Conservation (phyloP, 139 green algal genomes). For the Tetradesmus lagerheimii region DNA sequence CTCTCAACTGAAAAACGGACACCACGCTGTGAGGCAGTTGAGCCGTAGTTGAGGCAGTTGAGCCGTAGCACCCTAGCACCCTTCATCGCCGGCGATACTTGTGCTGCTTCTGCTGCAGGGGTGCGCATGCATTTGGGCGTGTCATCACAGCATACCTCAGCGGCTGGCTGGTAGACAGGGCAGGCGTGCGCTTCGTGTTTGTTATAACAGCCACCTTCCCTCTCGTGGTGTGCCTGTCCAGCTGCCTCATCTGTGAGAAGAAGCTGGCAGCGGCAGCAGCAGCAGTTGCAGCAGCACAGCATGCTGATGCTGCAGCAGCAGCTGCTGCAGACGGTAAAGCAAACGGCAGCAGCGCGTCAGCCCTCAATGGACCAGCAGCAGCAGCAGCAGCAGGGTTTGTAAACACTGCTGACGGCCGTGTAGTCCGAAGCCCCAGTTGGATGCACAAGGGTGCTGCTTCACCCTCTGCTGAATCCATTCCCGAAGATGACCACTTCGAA, state of each 20-base stretch:
- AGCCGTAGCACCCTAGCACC: too few species aligned
- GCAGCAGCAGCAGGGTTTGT: background rate
- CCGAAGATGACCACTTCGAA: background rate
- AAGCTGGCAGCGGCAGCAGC: background rate
- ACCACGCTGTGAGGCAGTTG: too few species aligned
- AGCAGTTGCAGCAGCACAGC: background rate
- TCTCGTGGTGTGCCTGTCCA: conserved; percentile 15
- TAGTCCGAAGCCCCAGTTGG: background rate
- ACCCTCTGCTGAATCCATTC: background rate
- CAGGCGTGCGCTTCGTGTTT: conserved; percentile 4
- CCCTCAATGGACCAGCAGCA: background rate
- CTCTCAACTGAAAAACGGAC: too few species aligned
- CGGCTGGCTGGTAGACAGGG: conserved; percentile 22
- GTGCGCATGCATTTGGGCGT: conserved; percentile 6
- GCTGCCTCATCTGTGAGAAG: conserved; percentile 40
- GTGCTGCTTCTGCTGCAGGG: conserved; percentile 13
- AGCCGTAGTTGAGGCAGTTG: too few species aligned
- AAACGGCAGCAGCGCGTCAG: background rate
- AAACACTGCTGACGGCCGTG: too few species aligned
- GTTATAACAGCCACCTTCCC: conserved; percentile 22
- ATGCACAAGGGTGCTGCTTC: background rate
- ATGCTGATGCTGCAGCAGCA: background rate
- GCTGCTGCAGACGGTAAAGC: background rate
- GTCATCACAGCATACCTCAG: conserved; percentile 42
- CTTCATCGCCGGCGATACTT: background rate